Base-by-base conservation (phyloP, 2,329 filamentous ascomycete species). In the Monosporascus sp. region DNA sequence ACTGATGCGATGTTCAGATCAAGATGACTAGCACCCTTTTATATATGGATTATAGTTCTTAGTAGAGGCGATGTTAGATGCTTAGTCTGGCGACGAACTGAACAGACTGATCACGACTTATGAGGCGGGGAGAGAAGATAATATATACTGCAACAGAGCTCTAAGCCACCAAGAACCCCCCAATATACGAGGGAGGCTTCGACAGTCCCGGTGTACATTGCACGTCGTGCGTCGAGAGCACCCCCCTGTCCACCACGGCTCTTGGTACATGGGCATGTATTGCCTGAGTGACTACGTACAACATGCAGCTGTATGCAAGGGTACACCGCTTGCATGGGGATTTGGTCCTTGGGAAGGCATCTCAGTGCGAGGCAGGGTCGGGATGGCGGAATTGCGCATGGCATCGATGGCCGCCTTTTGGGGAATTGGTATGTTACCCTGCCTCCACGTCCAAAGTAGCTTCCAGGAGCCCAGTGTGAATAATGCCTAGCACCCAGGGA, bases 51-150 rank as follows among this genome's bases (percentile, higher is more conserved):
- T 46, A 46, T 31, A 24, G 11, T 48, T 36, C 6, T 15, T 48
- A 20, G 20, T 31, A n/a, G 47, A 50, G 44, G 55, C 52, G 20
- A 50, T 47, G 52, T 54, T 43, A 53, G 25, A 46, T 48, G 44
- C 24, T 25, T 50, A 38, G 22, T 50, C 8, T 20, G 20, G 17
- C 44, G 38, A 20, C 43, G 43, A 46, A 24, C 43, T 3, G 43
- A 27, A 31, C 14, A 3, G 43, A 46, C 43, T 17, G 17, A 24
- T 17, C 24, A 46, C 17, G 43, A 31, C 15, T n/a, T 18, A 25
- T 31, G 43, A 17, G 15, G 22, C 14, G 20, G 20, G 35, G 41
- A 17, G 46, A 25, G 15, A 24, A 14, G 47, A 44, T 45, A 31
- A 24, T 50, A 35, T 50, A 36, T 44, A 27, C 18, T 17, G 20